Percentiles rank a stretch among this genome's conserved stretches.
phyloP scores from a whole-genome alignment of 108 stramenopile species.

The Skeletonema tropicum region DNA sequence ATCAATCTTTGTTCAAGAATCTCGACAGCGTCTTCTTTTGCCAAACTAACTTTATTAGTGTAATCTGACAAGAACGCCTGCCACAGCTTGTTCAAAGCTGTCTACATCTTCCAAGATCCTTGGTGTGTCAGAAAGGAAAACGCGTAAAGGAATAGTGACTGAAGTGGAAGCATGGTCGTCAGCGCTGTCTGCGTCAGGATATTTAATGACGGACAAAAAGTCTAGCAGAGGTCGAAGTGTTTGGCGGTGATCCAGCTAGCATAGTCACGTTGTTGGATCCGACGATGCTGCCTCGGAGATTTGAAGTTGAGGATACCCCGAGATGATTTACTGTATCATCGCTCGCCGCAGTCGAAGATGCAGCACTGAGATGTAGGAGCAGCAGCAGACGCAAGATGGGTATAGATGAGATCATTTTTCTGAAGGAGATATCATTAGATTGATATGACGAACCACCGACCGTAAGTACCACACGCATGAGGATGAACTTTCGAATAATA shows the following conservation, averaged over 20 bases:
- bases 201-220: background rate
- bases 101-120: background rate
- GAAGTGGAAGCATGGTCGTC: background rate
- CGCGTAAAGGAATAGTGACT: background rate
- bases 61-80: background rate
- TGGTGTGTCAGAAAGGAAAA: background rate
- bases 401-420: background rate
- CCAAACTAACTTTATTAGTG: background rate
- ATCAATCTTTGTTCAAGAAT: background rate
- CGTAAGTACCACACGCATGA: too few relatives aligned
- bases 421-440: background rate
- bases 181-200: background rate
- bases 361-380: background rate
- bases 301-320: background rate
- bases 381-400: background rate
- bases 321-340: background rate
- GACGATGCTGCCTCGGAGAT: background rate
- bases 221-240: background rate
- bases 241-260: background rate
- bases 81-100: background rate
- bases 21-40: background rate
- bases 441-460: background rate
- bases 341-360: background rate
- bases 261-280: background rate
- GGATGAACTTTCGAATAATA: too few relatives aligned